phyloP scores from a whole-genome alignment of 352 stramenopile genomes.

The Phytophthora chlamydospora region DNA sequence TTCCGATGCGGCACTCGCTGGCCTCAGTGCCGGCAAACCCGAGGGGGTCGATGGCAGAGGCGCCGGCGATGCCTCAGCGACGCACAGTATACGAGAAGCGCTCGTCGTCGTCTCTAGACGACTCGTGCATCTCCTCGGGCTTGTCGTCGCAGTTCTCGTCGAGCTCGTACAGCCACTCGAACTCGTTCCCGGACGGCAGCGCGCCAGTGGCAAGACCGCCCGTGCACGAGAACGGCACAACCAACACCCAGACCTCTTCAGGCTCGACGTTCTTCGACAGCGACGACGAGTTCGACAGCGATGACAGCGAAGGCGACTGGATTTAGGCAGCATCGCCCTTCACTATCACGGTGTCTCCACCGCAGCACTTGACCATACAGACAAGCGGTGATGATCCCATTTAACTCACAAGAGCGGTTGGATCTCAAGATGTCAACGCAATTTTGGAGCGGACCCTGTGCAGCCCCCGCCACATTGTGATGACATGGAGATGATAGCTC shows the following conservation, averaged over 20 bases:
- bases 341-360: constrained; percentile 4
- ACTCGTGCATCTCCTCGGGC: constrained; percentile 41
- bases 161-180: constrained; percentile 32
- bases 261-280: constrained; percentile 57
- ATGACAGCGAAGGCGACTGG: constrained; percentile 81
- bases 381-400: constrained; percentile 19
- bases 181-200: constrained; percentile 39
- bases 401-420: not conserved
- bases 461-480: constrained; percentile 6
- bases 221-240: constrained; percentile 22
- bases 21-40: constrained; percentile 40
- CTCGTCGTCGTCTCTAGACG: constrained; percentile 34
- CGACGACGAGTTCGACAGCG: constrained; percentile 57
- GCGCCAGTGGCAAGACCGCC: constrained; percentile 22
- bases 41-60: constrained; percentile 32
- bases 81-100: constrained; percentile 42
- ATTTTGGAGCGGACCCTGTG: constrained; percentile 18
- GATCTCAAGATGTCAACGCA: constrained; percentile 10
- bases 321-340: constrained; percentile 46
- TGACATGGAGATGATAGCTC: not conserved
- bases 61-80: constrained; percentile 18
- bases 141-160: constrained; percentile 34
- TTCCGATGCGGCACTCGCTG: constrained; percentile 54
- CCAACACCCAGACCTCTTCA: constrained; percentile 28
- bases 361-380: constrained; percentile 10